Conservation (phyloP, 2,329 filamentous ascomycete species). For the Fusarium aywerte region DNA sequence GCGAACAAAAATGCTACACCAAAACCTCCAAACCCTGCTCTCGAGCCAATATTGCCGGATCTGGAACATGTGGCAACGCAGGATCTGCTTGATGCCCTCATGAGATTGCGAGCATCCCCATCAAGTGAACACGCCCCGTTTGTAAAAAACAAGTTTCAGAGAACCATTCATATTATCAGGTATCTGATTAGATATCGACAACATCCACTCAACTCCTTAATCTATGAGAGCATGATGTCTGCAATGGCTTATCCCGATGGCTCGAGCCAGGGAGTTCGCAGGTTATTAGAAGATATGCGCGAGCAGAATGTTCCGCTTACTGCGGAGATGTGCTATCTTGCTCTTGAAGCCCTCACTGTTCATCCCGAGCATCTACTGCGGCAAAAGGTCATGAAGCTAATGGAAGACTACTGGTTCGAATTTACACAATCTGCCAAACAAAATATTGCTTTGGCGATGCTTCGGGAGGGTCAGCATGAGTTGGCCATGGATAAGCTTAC, state of each 20-base stretch:
- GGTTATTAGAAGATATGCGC: slow-evolving; percentile 79
- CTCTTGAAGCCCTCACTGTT: slow-evolving; percentile 77
- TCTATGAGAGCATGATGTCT: slow-evolving; percentile 81
- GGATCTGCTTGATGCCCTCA: slow-evolving; percentile 46
- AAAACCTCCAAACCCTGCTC: slow-evolving; percentile 14
- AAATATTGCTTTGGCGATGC: slow-evolving; percentile 75
- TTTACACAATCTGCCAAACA: slow-evolving; percentile 68
- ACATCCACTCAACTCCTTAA: slow-evolving; percentile 64
- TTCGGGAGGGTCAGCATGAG: slow-evolving; percentile 86
- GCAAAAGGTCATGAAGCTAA: slow-evolving; percentile 74
- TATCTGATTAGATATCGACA: slow-evolving; percentile 67
- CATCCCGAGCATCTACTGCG: slow-evolving; percentile 88
- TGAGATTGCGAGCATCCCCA: slow-evolving; percentile 41
- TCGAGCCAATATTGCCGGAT: slow-evolving; percentile 11
- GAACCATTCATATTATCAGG: slow-evolving; percentile 60
- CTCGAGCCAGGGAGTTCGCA: slow-evolving; percentile 70
- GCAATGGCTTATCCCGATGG: slow-evolving; percentile 76
- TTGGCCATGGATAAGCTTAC: slow-evolving; percentile 78
- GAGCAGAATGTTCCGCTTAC: slow-evolving; percentile 70
- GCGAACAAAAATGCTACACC: not conserved
- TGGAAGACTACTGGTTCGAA: slow-evolving; percentile 74
- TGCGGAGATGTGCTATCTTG: slow-evolving; percentile 74
- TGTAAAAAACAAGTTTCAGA: slow-evolving; percentile 42
- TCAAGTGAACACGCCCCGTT: slow-evolving; percentile 28
- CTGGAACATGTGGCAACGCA: slow-evolving; percentile 15